Conservation (phyloP, 768 basidiomycete species). For the Pleurotus eryngii region DNA sequence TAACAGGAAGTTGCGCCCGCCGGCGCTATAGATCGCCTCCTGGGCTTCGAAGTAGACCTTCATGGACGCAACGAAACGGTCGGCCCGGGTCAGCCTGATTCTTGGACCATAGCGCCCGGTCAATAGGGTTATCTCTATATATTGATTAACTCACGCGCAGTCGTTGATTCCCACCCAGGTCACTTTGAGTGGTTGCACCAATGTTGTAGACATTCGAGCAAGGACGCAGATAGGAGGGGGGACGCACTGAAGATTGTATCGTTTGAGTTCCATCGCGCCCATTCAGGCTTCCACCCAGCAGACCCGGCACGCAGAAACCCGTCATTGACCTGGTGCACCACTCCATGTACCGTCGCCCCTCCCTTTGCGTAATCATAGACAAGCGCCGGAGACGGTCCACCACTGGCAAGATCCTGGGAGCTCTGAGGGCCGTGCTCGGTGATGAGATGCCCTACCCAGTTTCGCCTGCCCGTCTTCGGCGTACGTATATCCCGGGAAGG, state of each 20-base stretch:
- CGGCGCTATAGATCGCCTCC: conserved; percentile 44
- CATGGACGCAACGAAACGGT: conserved; percentile 21
- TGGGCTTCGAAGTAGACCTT: conserved; percentile 40
- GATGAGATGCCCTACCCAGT: conserved; percentile 62
- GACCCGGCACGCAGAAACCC: conserved; percentile 32
- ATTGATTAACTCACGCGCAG: conserved; percentile 38
- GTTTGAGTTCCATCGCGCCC: conserved; percentile 39
- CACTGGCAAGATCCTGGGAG: conserved; percentile 28
- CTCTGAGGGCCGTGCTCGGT: conserved; percentile 34
- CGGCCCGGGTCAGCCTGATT: conserved; percentile 4
- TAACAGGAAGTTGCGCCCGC: conserved; percentile 54
- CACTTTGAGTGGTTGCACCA: too few species aligned
- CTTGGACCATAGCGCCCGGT: neutral
- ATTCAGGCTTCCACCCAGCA: conserved; percentile 28
- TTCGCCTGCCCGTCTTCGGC: conserved; percentile 47
- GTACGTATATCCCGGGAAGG: conserved; percentile 47
- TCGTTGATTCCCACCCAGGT: conserved; percentile 36
- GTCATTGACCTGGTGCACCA: conserved; percentile 35
- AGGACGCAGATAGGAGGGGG: neutral
- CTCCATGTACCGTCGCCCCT: conserved; percentile 42
- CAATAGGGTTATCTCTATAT: neutral
- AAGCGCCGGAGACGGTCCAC: conserved; percentile 31
- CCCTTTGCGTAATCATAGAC: conserved; percentile 59
- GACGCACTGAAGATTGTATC: conserved; percentile 47
- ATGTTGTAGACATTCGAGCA: too few species aligned